Evolutionary conservation across 177 flowering plant species (phyloP).

Genomic region (Vitis hybrid): DNA sequence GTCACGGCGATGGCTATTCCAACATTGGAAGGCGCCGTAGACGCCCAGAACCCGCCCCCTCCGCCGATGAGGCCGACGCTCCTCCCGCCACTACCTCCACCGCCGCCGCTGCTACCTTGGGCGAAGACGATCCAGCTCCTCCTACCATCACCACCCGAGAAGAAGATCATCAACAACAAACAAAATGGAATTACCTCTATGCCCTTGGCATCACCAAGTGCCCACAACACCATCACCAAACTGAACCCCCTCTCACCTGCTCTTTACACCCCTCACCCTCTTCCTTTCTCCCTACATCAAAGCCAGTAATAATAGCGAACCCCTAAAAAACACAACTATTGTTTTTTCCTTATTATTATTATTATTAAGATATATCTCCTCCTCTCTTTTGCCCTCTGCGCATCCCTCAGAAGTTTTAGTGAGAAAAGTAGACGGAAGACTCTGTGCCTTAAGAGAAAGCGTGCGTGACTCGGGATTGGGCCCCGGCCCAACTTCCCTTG

Average conservation of each 20-base stretch:
- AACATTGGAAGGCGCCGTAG: conserved; percentile 26
- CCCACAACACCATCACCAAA: conserved; percentile 4
- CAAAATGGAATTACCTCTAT: neutral
- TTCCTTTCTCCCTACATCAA: no score
- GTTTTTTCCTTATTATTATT: no score
- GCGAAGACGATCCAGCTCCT: conserved; percentile 17
- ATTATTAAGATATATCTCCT: no score
- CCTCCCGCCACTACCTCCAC: conserved; percentile 22
- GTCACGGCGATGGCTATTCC: conserved; percentile 43
- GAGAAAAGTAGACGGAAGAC: no score
- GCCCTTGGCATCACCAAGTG: neutral
- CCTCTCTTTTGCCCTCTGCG: no score
- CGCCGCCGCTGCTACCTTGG: conserved; percentile 16
- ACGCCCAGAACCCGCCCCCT: conserved; percentile 20
- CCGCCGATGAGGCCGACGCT: conserved; percentile 6
- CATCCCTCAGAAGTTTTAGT: no score
- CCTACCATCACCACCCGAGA: conserved; percentile 24
- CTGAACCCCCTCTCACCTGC: neutral
- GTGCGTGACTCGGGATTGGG: no score
- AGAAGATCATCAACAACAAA: conserved; percentile 13
- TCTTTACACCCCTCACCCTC: conserved; percentile 1
- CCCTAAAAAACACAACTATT: no score
- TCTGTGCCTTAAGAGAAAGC: no score
- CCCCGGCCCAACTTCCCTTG: no score
- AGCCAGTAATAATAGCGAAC: no score